Percentiles rank a stretch among this genome's conserved stretches.
These are phyloP conservation scores for Sclerotinia spermophila DNA, from an alignment of 2,329 filamentous ascomycete genomes.

Conservation along the genomic window DNA sequence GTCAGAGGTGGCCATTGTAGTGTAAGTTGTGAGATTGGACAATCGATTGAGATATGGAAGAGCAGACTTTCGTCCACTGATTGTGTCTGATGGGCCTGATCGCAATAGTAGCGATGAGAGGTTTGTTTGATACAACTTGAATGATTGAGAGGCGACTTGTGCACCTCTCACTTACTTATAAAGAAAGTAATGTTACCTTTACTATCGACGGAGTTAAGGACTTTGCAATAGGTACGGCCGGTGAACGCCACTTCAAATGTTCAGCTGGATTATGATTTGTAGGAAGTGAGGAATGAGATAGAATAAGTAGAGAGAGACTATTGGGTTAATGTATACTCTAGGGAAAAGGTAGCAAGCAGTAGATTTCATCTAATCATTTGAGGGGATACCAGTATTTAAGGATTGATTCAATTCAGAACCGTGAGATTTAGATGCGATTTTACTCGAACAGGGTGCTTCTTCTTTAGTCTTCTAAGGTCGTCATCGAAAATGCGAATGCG, in stretches of 20 bases:
- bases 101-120: constrained; percentile 36
- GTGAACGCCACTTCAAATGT: constrained; percentile 3
- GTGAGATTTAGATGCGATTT: neutral
- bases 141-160: constrained; percentile 28
- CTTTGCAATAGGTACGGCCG: neutral
- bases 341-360: too few relatives aligned
- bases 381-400: neutral
- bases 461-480: too few relatives aligned
- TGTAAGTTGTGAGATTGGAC: constrained; percentile 34
- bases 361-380: neutral
- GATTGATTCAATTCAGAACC: neutral
- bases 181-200: constrained; percentile 16
- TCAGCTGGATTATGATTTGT: neutral
- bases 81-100: constrained; percentile 30
- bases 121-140: constrained; percentile 38
- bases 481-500: neutral
- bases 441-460: neutral
- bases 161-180: constrained; percentile 26
- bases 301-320: neutral
- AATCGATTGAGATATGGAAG: constrained; percentile 29
- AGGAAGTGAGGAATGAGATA: too few relatives aligned
- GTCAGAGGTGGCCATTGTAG: constrained; percentile 36
- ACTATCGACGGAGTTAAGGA: constrained; percentile 17
- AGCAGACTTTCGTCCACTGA: constrained; percentile 32
- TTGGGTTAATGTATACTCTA: neutral